Base-by-base conservation (phyloP, 106 monocot genomes). In the Dendrobium huoshanense region DNA sequence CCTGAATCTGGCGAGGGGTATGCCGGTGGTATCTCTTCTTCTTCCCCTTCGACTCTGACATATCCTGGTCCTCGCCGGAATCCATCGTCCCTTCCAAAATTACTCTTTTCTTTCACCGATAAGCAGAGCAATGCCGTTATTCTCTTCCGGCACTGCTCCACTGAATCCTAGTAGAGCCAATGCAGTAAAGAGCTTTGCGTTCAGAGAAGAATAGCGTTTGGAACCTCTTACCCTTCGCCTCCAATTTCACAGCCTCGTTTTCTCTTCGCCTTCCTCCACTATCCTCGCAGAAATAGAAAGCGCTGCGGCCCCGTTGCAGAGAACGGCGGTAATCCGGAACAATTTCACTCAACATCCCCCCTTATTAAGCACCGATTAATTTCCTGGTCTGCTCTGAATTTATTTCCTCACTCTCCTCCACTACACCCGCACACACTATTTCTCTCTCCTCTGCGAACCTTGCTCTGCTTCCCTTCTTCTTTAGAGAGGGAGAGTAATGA, bases 1-100 rank as follows among this genome's bases (percentile, higher is more conserved):
- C 85, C 54, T 92, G 92, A 82, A 92, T 92, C 86, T 92, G 92
- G 18, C 81, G 78, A 20, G 89, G 87, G 5, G 92, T 89, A 78
- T 92, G 92, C 13, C 92, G 83, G 80, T 89, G 89, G 80, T 87
- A 87, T 4, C 87, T 72, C 72, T 89, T 92, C 81, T 84, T 70
- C 84, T 70, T 87, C 67, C 80, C 79, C 77, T 81, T 86, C 9
- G 72, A 54, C 51, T 82, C 84, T 15, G 83, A 58, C 77, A 83
- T 79, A 49, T 89, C 92, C 9, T 64, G 85, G 41, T 92, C 91
- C 25, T 91, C 89, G 7, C 89, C 86, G 24, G 83, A 92, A 80
- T 78, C 88, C 84, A 84, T 87, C 9, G n/a, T 25, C n/a, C 24
- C 56, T 68, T n/a, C 54, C 67, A 49, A 67, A 59, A 84, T 84